Conservation (phyloP, 192 early-diverging fungal genomes). For the Diversispora epigaea region DNA sequence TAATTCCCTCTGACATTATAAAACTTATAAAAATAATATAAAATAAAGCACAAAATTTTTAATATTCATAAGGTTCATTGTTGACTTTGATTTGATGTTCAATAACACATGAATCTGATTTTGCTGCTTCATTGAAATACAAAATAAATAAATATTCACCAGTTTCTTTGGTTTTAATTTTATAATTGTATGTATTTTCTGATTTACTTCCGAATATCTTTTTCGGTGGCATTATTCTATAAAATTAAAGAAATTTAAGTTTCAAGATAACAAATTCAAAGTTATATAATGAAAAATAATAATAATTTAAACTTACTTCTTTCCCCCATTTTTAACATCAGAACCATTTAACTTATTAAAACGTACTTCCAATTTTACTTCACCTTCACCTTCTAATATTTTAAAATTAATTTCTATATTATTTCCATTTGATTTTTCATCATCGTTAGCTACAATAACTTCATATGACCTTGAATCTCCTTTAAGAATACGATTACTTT, state of each 20-base stretch:
- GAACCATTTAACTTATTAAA: constrained; percentile 3
- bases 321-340: neutral
- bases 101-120: constrained; percentile 1
- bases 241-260: neutral
- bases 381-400: neutral
- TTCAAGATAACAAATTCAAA: neutral
- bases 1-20: too few species aligned
- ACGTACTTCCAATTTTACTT: neutral
- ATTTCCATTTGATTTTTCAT: neutral
- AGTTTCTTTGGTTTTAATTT: neutral
- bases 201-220: neutral
- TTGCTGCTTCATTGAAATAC: neutral
- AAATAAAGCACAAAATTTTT: neutral
- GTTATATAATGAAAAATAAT: too few species aligned
- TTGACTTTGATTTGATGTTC: constrained; percentile 5
- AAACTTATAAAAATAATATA: too few species aligned
- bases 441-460: neutral
- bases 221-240: constrained; percentile 2
- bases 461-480: neutral
- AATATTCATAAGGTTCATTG: neutral
- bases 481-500: neutral
- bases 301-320: neutral
- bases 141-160: constrained; percentile 16
- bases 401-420: constrained; percentile 9
- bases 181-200: neutral